Conservation (phyloP, 23 red algal species). For the Chondrus crispus region DNA sequence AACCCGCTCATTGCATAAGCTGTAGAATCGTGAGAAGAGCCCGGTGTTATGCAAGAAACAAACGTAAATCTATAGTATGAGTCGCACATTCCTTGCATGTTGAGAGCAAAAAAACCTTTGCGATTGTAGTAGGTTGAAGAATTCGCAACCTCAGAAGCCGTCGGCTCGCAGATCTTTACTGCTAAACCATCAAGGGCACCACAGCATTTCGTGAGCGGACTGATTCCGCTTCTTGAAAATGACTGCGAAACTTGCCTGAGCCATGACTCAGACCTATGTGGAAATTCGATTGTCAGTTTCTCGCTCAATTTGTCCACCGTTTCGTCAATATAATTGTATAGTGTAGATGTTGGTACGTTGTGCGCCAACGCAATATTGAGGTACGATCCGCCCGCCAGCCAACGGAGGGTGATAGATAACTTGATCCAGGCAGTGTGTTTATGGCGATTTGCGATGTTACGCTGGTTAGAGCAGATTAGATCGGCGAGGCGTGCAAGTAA, state of each 20-base stretch:
- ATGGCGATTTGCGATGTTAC: neutral
- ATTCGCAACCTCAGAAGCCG: neutral
- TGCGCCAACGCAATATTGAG: constrained; percentile 18
- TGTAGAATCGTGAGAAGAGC: neutral
- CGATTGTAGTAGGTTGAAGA: constrained; percentile 29
- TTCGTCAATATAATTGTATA: constrained; percentile 18
- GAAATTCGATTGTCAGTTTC: neutral
- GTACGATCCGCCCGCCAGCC: constrained; percentile 24
- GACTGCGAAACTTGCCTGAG: neutral
- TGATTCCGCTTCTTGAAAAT: neutral
- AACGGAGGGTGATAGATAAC: constrained; percentile 13
- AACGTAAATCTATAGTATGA: constrained; percentile 15
- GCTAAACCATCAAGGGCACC: constrained; percentile 12
- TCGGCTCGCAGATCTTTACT: neutral
- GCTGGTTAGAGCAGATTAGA: neutral
- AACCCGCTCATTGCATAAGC: neutral
- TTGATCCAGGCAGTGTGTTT: neutral
- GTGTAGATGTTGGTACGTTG: neutral
- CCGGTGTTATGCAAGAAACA: neutral
- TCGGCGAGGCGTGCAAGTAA: neutral
- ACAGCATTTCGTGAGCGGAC: neutral
- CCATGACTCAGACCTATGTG: neutral
- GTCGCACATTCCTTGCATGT: neutral
- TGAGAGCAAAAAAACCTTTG: constrained; percentile 19
- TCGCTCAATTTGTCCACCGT: neutral